Percentiles rank a stretch among this genome's conserved stretches.
Evolutionary conservation across 345 rosid genomes (phyloP).

Genomic region (Salix exigua): DNA sequence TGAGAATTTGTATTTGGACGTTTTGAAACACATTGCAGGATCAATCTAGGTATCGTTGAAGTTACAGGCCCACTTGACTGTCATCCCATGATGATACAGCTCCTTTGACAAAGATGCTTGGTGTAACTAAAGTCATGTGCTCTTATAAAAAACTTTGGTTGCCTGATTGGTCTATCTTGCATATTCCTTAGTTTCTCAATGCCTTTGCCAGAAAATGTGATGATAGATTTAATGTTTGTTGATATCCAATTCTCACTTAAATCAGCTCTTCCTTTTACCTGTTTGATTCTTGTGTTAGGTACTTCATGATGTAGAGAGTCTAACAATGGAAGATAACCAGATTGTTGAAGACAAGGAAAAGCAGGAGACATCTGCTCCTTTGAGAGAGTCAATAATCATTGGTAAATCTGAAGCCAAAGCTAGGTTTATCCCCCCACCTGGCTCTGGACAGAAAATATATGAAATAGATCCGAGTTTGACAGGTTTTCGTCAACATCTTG

Average conservation of each 20-base stretch:
- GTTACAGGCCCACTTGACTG: too few species aligned
- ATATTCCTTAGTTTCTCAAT: background rate
- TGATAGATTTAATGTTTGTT: conserved; percentile 2
- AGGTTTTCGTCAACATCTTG: conserved; percentile 62
- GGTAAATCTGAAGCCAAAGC: conserved; percentile 36
- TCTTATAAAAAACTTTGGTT: background rate
- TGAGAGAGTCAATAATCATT: conserved; percentile 21
- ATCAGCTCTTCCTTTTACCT: background rate
- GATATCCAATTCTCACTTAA: background rate
- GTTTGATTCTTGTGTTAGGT: conserved; percentile 29
- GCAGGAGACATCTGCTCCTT: conserved; percentile 29
- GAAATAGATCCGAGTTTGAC: conserved; percentile 72
- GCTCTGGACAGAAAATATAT: conserved; percentile 70
- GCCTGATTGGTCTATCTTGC: background rate
- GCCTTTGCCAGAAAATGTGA: background rate
- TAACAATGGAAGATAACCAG: conserved; percentile 43
- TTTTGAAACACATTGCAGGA: too few species aligned
- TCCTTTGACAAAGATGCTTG: too few species aligned
- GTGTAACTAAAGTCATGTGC: too few species aligned
- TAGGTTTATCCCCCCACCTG: conserved; percentile 63
- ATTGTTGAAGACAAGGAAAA: conserved; percentile 35
- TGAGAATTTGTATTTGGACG: too few species aligned
- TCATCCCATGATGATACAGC: too few species aligned
- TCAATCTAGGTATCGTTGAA: too few species aligned
- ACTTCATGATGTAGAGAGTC: conserved; percentile 26